A percentile compares a stretch with the other conserved stretches of the same genome.
Evolutionary conservation across 2,329 filamentous ascomycete genomes (phyloP).

Genomic region (Arthrobotrys entomopaga): DNA sequence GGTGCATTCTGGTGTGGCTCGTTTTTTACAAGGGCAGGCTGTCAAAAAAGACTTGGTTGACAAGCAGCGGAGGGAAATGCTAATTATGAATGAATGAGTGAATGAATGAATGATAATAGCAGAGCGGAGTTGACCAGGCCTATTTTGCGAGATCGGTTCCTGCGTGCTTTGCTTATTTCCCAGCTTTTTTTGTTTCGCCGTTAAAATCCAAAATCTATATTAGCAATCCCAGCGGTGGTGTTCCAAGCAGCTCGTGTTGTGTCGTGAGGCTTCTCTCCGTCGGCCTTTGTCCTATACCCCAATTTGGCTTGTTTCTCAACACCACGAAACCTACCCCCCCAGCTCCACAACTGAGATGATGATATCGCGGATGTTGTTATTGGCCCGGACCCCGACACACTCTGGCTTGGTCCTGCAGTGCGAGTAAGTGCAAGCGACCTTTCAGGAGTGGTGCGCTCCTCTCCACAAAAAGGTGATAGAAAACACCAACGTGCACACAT

Average conservation of each 20-base stretch:
- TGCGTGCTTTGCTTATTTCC: slow-evolving; percentile 43
- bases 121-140: too few species aligned
- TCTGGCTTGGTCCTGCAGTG: slow-evolving; percentile 15
- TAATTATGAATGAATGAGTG: too few species aligned
- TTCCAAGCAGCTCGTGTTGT: slow-evolving; percentile 16
- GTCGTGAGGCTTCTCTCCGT: slow-evolving; percentile 37
- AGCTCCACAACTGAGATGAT: slow-evolving; percentile 31
- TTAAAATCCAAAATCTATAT: background rate
- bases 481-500: slow-evolving; percentile 28
- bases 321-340: slow-evolving; percentile 2
- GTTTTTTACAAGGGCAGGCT: slow-evolving; percentile 22
- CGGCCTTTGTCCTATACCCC: slow-evolving; percentile 50
- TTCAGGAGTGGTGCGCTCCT: slow-evolving; percentile 24
- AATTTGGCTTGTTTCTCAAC: slow-evolving; percentile 16
- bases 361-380: slow-evolving; percentile 48
- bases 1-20: slow-evolving; percentile 38
- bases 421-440: slow-evolving; percentile 24
- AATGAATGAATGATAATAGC: too few species aligned
- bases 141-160: slow-evolving; percentile 46
- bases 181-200: background rate
- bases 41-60: slow-evolving; percentile 40
- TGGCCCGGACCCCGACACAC: slow-evolving; percentile 31
- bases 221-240: slow-evolving; percentile 16
- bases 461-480: slow-evolving; percentile 45
- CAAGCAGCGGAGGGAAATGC: slow-evolving; percentile 15